Base-by-base conservation (phyloP, 345 rosid species). In the Diplotaxis tenuifolia region DNA sequence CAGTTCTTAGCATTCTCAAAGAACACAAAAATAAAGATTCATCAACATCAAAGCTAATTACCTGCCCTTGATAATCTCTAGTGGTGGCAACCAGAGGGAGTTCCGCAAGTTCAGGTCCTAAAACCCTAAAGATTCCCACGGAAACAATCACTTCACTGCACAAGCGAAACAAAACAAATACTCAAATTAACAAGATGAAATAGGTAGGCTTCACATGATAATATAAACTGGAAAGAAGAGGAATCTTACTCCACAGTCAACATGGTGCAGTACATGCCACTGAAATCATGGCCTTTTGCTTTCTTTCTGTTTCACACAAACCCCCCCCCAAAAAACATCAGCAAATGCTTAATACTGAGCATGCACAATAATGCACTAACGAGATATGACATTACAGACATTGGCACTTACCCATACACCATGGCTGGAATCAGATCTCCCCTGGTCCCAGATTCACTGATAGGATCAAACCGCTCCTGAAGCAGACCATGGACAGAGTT, bases 61-160 rank as follows among this genome's bases (percentile, higher is more conserved):
- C 99, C 90, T 85, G 81, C 65, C 96, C 96, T 80, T 88, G 88
- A 49, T 58, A 77, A 15, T 84, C 90, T 53, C 71, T 75, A 64
- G 82, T 83, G 18, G 97, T 95, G 40, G 99, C 97, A 70, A 86
- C 99, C 49, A 92, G 67, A 71, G 99, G 99, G 70, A 95, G 87
- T 72, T 95, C 99, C 5, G 99, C 99, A 75, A 90, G 72, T 57
- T 95, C 97, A 68, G 75, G 73, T 73, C 97, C 97, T 7, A 94
- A 90, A 63, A 94, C 73, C 64, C 99, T 82, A 59, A 92, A 80
- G 52, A 88, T 81, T 74, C 92, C 99, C n/a, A 87, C 90, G 5
- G 93, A 88, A 31, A 90, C 96, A 0, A 92, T 86, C 54, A 79
- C 95, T 61, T 83, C 85, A 83, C 97, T 95, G 88, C 83, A 84